Conservation (phyloP, 169 alveolate species). For the Plasmodium vivax region DNA sequence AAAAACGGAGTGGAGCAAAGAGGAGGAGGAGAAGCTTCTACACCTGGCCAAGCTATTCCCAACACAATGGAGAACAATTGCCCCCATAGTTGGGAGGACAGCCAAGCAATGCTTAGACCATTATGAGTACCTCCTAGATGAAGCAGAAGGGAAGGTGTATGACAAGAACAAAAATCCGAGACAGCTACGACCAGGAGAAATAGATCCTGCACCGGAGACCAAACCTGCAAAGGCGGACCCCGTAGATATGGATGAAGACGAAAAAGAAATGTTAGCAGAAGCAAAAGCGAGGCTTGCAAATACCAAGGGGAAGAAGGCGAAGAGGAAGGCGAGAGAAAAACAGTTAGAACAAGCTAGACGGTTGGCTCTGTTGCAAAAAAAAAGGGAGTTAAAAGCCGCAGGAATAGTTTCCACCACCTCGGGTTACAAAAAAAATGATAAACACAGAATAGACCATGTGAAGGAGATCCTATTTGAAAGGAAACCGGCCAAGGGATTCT, state of each 20-base stretch:
- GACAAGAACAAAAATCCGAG: slow-evolving; percentile 93
- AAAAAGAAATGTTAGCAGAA: slow-evolving; percentile 99
- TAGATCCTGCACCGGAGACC: slow-evolving; percentile 99
- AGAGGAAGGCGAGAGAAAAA: slow-evolving; percentile 98
- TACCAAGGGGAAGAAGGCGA: slow-evolving; percentile 99
- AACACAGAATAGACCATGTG: slow-evolving; percentile 94
- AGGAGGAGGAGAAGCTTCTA: slow-evolving; percentile 99
- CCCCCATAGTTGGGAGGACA: slow-evolving; percentile 99
- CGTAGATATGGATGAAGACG: slow-evolving; percentile 99
- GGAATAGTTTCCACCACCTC: slow-evolving; percentile 93
- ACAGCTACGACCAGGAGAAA: slow-evolving; percentile 98
- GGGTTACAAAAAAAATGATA: slow-evolving; percentile 84
- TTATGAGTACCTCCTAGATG: slow-evolving; percentile 97
- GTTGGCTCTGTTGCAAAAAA: slow-evolving; percentile 96
- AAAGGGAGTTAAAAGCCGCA: slow-evolving; percentile 98
- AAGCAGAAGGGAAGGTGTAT: slow-evolving; percentile 95
- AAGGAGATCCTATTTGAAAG: slow-evolving; percentile 96
- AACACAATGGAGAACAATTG: slow-evolving; percentile 99
- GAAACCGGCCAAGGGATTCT: slow-evolving; percentile 95
- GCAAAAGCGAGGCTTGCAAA: slow-evolving; percentile 99
- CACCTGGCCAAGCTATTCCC: slow-evolving; percentile 99
- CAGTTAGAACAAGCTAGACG: slow-evolving; percentile 97
- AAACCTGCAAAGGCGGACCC: slow-evolving; percentile 99
- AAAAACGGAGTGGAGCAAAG: slow-evolving; percentile 99
- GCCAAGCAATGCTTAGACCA: slow-evolving; percentile 99